Percentiles rank a stretch among this genome's conserved stretches.
phyloP scores from a whole-genome alignment of 306 rosid genomes.

The Rosa rugosa region DNA sequence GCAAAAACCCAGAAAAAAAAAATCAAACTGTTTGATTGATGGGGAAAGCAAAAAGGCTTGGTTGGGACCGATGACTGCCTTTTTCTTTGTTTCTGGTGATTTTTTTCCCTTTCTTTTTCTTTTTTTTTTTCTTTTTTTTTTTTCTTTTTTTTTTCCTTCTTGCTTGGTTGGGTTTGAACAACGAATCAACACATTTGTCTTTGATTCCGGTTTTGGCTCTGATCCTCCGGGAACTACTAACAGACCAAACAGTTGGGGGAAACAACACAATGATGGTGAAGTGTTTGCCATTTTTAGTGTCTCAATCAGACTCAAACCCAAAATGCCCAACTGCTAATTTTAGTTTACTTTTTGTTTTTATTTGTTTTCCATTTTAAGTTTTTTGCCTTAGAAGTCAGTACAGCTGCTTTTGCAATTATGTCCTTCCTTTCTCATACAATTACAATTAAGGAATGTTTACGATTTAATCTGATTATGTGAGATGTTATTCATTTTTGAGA shows the following conservation, averaged over 20 bases:
- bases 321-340: conserved; percentile 29
- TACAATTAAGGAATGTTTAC: not conserved
- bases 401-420: not conserved
- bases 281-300: conserved; percentile 53
- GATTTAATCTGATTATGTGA: no score
- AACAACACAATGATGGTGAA: conserved; percentile 28
- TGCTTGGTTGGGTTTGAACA: conserved; percentile 44
- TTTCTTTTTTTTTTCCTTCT: not conserved
- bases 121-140: not conserved
- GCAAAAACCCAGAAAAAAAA: not conserved
- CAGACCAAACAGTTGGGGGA: conserved; percentile 59
- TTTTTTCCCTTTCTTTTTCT: not conserved
- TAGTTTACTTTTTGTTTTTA: conserved; percentile 1
- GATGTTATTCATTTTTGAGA: no score
- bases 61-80: conserved; percentile 40
- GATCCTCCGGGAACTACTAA: conserved; percentile 61
- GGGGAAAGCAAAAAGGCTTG: conserved; percentile 49
- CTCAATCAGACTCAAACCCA: conserved; percentile 17
- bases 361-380: not conserved
- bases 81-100: conserved; percentile 39
- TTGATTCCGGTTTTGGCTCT: conserved; percentile 66
- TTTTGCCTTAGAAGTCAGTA: not conserved
- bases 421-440: conserved; percentile 1
- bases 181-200: conserved; percentile 38
- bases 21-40: conserved; percentile 42